A percentile compares a stretch with the other conserved stretches of the same genome.
phyloP scores from a whole-genome alignment of 2,329 filamentous ascomycete genomes.

The Diaporthe vexans region DNA sequence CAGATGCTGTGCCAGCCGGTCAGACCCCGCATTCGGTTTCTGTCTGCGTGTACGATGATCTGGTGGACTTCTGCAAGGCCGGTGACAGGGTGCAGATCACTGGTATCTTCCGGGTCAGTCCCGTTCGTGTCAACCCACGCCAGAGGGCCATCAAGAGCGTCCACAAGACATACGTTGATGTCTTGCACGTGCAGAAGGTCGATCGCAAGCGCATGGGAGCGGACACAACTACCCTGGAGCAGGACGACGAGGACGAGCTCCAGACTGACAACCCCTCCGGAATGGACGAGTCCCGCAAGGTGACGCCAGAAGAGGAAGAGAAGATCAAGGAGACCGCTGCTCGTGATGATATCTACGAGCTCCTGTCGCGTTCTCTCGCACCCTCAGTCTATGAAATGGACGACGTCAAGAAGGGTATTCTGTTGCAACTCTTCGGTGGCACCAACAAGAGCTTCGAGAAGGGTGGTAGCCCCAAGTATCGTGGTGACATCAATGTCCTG shows the following conservation, averaged over 20 bases:
- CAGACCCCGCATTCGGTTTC: constrained; percentile 98
- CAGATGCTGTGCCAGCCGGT: constrained; percentile 92
- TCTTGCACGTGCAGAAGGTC: constrained; percentile 94
- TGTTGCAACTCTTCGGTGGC: constrained; percentile 95
- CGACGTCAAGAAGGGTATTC: constrained; percentile 97
- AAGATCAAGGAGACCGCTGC: constrained; percentile 87
- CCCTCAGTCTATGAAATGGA: constrained; percentile 98
- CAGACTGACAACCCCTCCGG: constrained; percentile 72
- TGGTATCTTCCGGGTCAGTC: constrained; percentile 95
- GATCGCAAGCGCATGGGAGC: constrained; percentile 95
- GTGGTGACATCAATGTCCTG: constrained; percentile 97
- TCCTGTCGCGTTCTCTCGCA: constrained; percentile 89
- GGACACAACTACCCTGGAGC: constrained; percentile 88
- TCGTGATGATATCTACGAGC: constrained; percentile 90
- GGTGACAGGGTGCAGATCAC: constrained; percentile 97
- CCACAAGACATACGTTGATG: constrained; percentile 98
- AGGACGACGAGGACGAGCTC: constrained; percentile 79
- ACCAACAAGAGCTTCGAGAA: constrained; percentile 99
- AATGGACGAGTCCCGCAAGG: constrained; percentile 86
- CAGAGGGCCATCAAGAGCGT: constrained; percentile 94
- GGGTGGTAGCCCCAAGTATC: constrained; percentile 93
- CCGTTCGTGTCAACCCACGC: constrained; percentile 92
- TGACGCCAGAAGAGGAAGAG: constrained; percentile 87
- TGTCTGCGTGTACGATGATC: constrained; percentile 94
- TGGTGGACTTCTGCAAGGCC: constrained; percentile 98